phyloP scores from a whole-genome alignment of 306 rosid species.

The Casuarina glauca region DNA sequence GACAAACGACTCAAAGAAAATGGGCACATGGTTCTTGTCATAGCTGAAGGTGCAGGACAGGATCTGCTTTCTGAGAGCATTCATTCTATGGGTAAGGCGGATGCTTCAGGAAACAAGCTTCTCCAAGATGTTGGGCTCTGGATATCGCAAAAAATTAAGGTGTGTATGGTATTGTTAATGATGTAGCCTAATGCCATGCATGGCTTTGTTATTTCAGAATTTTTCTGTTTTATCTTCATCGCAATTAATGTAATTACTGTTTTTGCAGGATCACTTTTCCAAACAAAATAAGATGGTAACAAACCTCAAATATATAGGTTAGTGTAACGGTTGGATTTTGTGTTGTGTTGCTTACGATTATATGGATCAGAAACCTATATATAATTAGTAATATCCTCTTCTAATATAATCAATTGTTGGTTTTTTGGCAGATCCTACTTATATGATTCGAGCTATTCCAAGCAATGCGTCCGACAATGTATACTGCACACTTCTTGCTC shows the following conservation, averaged over 20 bases:
- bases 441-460: slow-evolving; percentile 92
- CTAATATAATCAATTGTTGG: not conserved
- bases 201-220: not conserved
- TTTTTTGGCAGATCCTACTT: slow-evolving; percentile 78
- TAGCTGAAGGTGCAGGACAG: slow-evolving; percentile 99
- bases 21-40: slow-evolving; percentile 94
- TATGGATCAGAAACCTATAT: not conserved
- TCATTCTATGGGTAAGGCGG: slow-evolving; percentile 42
- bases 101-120: slow-evolving; percentile 94
- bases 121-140: slow-evolving; percentile 92
- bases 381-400: not conserved
- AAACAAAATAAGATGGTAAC: slow-evolving; percentile 40
- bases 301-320: slow-evolving; percentile 93
- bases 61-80: slow-evolving; percentile 68
- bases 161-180: slow-evolving; percentile 23
- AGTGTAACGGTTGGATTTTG: slow-evolving; percentile 6
- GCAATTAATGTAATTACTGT: not conserved
- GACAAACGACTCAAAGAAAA: slow-evolving; percentile 72
- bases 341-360: not conserved
- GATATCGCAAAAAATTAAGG: slow-evolving; percentile 84
- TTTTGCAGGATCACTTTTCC: slow-evolving; percentile 79
- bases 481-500: slow-evolving; percentile 91
- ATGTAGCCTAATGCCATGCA: slow-evolving; percentile 3
- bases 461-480: slow-evolving; percentile 92
- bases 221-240: not conserved